phyloP scores from a whole-genome alignment of 2,329 filamentous ascomycete genomes.

The Penicillium nordicum region DNA sequence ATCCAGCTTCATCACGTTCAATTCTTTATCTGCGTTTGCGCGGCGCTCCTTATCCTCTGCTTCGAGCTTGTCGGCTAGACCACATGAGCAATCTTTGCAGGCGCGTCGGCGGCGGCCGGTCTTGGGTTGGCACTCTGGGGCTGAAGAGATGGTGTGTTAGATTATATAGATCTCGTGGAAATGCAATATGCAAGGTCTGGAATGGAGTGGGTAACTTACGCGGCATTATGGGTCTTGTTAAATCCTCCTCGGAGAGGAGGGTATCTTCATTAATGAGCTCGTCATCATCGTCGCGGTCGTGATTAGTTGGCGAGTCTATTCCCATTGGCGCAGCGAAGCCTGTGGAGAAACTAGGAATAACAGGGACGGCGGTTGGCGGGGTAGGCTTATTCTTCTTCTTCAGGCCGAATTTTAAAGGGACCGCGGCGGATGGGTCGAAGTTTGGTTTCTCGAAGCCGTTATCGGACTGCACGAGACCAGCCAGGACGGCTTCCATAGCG shows the following conservation, averaged over 20 bases:
- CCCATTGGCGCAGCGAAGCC: slow-evolving; percentile 36
- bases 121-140: slow-evolving; percentile 82
- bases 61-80: slow-evolving; percentile 78
- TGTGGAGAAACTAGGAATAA: slow-evolving; percentile 33
- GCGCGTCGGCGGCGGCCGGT: slow-evolving; percentile 75
- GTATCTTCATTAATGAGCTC: slow-evolving; percentile 90
- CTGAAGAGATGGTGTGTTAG: slow-evolving; percentile 42
- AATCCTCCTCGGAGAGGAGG: slow-evolving; percentile 79
- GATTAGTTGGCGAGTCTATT: slow-evolving; percentile 36
- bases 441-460: slow-evolving; percentile 70
- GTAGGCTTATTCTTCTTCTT: slow-evolving; percentile 52
- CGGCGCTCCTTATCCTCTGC: slow-evolving; percentile 76
- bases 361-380: slow-evolving; percentile 16
- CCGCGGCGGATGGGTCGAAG: slow-evolving; percentile 54
- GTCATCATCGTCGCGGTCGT: slow-evolving; percentile 63
- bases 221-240: slow-evolving; percentile 70
- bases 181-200: background rate
- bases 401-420: slow-evolving; percentile 62
- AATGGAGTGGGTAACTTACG: slow-evolving; percentile 57
- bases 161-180: background rate
- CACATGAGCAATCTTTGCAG: slow-evolving; percentile 97
- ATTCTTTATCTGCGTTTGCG: slow-evolving; percentile 57
- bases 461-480: slow-evolving; percentile 21
- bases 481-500: slow-evolving; percentile 26
- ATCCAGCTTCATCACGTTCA: slow-evolving; percentile 60